Evolutionary conservation across 495 filamentous ascomycete species (phyloP).

Genomic region (Xylaria bambusicola): DNA sequence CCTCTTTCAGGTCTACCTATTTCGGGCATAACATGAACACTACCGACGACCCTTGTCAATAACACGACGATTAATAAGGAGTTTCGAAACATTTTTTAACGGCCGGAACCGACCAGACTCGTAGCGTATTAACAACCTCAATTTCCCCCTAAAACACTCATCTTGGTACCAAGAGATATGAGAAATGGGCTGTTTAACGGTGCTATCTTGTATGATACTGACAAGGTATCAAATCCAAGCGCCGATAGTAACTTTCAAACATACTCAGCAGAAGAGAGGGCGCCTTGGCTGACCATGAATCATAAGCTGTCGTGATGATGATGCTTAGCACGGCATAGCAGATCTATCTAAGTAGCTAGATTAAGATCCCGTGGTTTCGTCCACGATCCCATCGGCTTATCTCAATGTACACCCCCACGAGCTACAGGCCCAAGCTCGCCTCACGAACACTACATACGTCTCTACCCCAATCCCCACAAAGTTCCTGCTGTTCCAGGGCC

Average conservation of each 20-base stretch:
- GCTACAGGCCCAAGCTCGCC: neutral
- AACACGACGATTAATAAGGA: neutral
- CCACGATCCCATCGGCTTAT: neutral
- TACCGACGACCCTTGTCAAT: neutral
- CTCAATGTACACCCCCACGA: conserved; percentile 7
- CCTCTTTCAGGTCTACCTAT: too few species aligned
- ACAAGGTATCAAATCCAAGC: too few species aligned
- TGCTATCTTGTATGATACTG: too few species aligned
- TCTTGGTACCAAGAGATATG: neutral
- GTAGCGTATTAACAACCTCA: neutral
- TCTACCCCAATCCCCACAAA: neutral
- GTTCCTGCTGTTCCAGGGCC: conserved; percentile 12
- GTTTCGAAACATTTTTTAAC: neutral
- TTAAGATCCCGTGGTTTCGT: neutral
- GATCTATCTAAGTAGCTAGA: too few species aligned
- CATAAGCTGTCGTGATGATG: too few species aligned
- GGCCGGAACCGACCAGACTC: conserved; percentile 1
- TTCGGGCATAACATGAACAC: too few species aligned
- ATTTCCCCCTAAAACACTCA: neutral
- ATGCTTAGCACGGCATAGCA: too few species aligned
- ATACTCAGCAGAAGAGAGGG: too few species aligned
- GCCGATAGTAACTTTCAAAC: too few species aligned
- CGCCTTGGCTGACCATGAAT: too few species aligned
- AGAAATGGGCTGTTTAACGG: too few species aligned
- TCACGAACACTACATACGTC: neutral